phyloP scores from a whole-genome alignment of 2,329 filamentous ascomycete species.

The Fusarium nisikadoi region DNA sequence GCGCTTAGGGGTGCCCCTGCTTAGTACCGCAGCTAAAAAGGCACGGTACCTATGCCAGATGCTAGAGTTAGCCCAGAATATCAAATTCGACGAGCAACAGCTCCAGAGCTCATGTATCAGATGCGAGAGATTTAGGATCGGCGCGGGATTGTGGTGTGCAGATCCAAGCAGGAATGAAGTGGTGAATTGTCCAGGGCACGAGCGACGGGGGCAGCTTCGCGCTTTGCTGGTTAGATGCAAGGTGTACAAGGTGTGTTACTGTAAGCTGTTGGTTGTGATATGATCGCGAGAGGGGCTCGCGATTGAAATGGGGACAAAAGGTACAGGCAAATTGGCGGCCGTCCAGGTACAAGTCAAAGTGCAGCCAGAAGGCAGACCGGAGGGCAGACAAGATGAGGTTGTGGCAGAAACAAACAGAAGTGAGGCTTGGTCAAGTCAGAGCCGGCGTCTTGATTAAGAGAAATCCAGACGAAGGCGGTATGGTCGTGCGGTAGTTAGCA shows the following conservation, averaged over 20 bases:
- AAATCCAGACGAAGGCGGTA: conserved; percentile 36
- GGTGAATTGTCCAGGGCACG: background rate
- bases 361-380: conserved; percentile 33
- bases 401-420: conserved; percentile 40
- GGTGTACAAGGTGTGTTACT: conserved; percentile 11
- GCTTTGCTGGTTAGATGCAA: background rate
- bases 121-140: conserved; percentile 10
- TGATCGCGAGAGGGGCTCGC: conserved; percentile 21
- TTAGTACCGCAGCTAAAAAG: conserved; percentile 27
- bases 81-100: conserved; percentile 28
- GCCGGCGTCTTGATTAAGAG: conserved; percentile 31
- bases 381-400: conserved; percentile 26
- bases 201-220: conserved; percentile 1
- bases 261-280: conserved; percentile 29
- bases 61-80: conserved; percentile 14
- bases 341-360: conserved; percentile 3
- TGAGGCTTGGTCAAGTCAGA: conserved; percentile 39
- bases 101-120: conserved; percentile 21
- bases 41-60: conserved; percentile 17
- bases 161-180: conserved; percentile 6
- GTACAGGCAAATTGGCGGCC: conserved; percentile 25
- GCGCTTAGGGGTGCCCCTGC: conserved; percentile 43
- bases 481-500: conserved; percentile 33
- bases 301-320: conserved; percentile 27
- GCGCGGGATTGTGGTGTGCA: conserved; percentile 33